phyloP scores from a whole-genome alignment of 2,329 filamentous ascomycete genomes.

The Trichocomaceae sp. region DNA sequence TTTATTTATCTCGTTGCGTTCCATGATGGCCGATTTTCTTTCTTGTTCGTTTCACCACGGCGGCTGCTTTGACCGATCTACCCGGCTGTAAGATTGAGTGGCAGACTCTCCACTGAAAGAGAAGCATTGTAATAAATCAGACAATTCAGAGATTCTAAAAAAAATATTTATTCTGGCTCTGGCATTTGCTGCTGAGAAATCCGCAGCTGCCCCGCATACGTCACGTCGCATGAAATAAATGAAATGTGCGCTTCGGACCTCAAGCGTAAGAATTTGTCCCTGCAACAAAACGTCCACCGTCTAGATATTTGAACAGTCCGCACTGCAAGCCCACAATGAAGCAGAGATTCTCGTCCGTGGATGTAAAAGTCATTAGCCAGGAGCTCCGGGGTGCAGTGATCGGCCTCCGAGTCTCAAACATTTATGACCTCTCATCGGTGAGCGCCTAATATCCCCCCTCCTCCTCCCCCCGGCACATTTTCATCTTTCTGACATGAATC shows the following conservation, averaged over 20 bases:
- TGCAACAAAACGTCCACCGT: not conserved
- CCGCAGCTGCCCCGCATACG: conserved; percentile 18
- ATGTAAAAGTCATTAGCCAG: conserved; percentile 79
- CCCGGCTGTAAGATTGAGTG: not conserved
- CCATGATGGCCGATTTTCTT: not conserved
- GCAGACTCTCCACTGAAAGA: not conserved
- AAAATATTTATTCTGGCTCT: not conserved
- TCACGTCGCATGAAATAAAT: conserved; percentile 13
- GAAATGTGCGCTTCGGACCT: conserved; percentile 9
- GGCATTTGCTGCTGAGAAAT: not conserved
- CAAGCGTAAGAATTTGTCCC: too few relatives aligned
- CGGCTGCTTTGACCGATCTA: not conserved
- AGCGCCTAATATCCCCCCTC: too few relatives aligned
- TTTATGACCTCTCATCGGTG: conserved; percentile 88
- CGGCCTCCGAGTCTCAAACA: conserved; percentile 76
- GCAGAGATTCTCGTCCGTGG: conserved; percentile 53
- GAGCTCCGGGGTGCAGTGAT: conserved; percentile 75
- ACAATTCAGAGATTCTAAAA: too few relatives aligned
- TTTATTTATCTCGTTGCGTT: not conserved
- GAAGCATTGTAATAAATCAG: not conserved
- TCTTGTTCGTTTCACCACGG: not conserved
- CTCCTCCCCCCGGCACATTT: too few relatives aligned
- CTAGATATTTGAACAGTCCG: too few relatives aligned
- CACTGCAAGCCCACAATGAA: conserved; percentile 40
- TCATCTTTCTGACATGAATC: not conserved